A percentile compares a stretch with the other conserved stretches of the same genome.
These are phyloP conservation scores for Hygrophila difformis DNA, from an alignment of 257 asterid genomes.

Conservation along the genomic window DNA sequence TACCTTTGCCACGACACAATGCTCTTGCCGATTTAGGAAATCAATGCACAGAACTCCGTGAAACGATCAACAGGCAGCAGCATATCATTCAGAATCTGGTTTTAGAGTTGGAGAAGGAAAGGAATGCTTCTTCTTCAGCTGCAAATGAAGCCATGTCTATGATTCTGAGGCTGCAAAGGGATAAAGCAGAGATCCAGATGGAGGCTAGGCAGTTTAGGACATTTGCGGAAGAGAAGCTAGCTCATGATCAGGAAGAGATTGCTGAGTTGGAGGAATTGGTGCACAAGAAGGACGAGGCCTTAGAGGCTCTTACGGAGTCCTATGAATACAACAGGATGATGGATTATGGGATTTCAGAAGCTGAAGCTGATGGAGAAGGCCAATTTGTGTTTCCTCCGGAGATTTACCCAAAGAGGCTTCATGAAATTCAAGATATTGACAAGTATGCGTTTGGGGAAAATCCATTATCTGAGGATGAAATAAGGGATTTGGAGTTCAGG, in stretches of 20 bases:
- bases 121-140: conserved; percentile 59
- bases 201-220: conserved; percentile 86
- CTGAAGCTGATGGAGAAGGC: conserved; percentile 53
- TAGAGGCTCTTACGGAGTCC: conserved; percentile 69
- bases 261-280: conserved; percentile 64
- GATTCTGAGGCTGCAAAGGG: conserved; percentile 92
- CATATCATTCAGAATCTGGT: conserved; percentile 39
- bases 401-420: conserved; percentile 58
- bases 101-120: conserved; percentile 56
- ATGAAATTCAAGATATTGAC: conserved; percentile 58
- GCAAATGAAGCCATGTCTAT: conserved; percentile 77
- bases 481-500: conserved; percentile 63
- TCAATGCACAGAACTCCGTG: conserved; percentile 47
- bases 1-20: conserved; percentile 37
- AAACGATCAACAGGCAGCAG: conserved; percentile 47
- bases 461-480: conserved; percentile 46
- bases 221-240: conserved; percentile 85
- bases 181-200: conserved; percentile 88
- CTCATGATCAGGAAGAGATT: conserved; percentile 80
- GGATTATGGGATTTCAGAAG: conserved; percentile 76
- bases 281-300: conserved; percentile 77
- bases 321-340: conserved; percentile 73
- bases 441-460: conserved; percentile 70
- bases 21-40: conserved; percentile 60
- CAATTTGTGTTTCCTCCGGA: conserved; percentile 39